Evolutionary conservation across 345 rosid genomes (phyloP).

Genomic region (Lepidium africanum): DNA sequence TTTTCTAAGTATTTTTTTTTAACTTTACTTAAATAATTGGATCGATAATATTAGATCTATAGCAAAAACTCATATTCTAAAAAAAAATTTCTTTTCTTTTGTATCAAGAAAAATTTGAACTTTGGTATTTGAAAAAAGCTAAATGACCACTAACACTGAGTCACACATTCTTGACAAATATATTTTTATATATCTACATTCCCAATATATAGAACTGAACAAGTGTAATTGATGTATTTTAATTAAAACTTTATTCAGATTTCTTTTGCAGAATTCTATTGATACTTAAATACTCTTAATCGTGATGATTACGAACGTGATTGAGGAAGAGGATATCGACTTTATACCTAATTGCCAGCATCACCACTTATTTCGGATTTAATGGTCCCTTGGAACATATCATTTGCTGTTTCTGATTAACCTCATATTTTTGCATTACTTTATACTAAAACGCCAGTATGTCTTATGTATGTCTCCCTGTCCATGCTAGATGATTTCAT

Average conservation of each 20-base stretch:
- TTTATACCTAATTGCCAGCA: constrained; percentile 27
- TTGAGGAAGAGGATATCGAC: constrained; percentile 20
- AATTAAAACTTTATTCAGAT: background rate
- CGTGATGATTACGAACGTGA: constrained; percentile 22
- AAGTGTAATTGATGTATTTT: background rate
- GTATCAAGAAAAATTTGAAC: too few relatives aligned
- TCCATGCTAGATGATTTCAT: constrained; percentile 1
- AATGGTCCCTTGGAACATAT: background rate
- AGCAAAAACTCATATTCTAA: too few relatives aligned
- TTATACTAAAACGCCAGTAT: background rate
- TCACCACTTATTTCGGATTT: constrained; percentile 19
- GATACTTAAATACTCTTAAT: background rate
- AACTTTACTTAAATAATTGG: too few relatives aligned
- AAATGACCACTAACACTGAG: too few relatives aligned
- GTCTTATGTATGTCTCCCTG: constrained; percentile 1
- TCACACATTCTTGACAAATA: too few relatives aligned
- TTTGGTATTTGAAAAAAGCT: too few relatives aligned
- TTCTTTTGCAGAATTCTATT: background rate
- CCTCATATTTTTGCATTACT: background rate
- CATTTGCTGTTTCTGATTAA: constrained; percentile 17
- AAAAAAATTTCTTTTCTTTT: too few relatives aligned
- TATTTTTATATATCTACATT: too few relatives aligned
- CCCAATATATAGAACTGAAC: background rate
- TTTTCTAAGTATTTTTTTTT: too few relatives aligned
- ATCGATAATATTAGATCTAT: too few relatives aligned